Conservation (phyloP, 306 rosid genomes). For the Pachyrhizus erosus region DNA sequence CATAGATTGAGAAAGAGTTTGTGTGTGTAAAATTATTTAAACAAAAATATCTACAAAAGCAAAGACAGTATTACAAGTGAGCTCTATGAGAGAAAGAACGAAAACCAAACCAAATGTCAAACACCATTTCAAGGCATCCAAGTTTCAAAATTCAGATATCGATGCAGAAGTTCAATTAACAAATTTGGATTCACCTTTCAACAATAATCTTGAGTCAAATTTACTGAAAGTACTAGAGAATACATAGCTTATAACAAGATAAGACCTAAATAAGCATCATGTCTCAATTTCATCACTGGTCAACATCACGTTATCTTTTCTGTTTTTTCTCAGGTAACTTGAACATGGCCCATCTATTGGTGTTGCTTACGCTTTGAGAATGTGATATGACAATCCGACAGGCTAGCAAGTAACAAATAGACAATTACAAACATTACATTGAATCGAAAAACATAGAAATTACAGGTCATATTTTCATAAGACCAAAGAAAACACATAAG, state of each 20-base stretch:
- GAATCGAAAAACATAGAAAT: background rate
- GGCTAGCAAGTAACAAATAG: background rate
- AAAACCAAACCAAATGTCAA: background rate
- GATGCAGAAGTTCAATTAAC: background rate
- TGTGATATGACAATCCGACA: background rate
- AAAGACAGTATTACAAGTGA: background rate
- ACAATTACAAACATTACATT: background rate
- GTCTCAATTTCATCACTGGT: background rate
- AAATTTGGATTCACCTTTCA: background rate
- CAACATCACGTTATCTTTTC: background rate
- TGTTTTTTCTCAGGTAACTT: background rate
- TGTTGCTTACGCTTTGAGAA: background rate
- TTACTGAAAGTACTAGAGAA: background rate
- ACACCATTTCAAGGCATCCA: slow-evolving; percentile 1
- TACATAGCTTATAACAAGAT: background rate
- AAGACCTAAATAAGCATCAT: slow-evolving; percentile 2
- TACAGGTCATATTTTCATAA: background rate
- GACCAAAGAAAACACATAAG: background rate
- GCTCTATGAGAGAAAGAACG: background rate
- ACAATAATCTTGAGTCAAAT: background rate
- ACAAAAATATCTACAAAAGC: background rate
- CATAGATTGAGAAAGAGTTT: background rate
- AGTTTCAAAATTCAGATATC: background rate
- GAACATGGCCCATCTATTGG: background rate
- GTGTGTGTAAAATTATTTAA: background rate